These are phyloP conservation scores for Sporodiniella umbellata DNA, from an alignment of 371 early-diverging fungal species.

Conservation along the genomic window DNA sequence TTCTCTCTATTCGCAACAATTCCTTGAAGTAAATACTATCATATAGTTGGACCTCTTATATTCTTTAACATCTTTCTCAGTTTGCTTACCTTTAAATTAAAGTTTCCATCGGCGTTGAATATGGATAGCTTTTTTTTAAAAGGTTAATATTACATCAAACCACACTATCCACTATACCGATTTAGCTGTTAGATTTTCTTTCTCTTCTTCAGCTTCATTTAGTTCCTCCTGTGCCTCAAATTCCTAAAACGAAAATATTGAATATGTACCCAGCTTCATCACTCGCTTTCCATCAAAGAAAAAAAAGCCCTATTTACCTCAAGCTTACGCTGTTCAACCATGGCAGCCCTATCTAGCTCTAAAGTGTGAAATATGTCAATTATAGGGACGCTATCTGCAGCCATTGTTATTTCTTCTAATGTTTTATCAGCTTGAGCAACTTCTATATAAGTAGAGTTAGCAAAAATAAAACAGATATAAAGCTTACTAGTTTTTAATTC, in stretches of 20 bases:
- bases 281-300: neutral
- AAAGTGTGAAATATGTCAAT: constrained; percentile 75
- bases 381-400: constrained; percentile 42
- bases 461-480: neutral
- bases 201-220: constrained; percentile 47
- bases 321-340: constrained; percentile 62
- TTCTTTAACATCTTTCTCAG: neutral
- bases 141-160: neutral
- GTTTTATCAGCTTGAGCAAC: neutral
- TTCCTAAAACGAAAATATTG: constrained; percentile 22
- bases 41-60: neutral
- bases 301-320: constrained; percentile 18
- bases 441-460: neutral
- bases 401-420: neutral
- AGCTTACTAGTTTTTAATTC: neutral
- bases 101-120: constrained; percentile 48
- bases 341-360: constrained; percentile 71
- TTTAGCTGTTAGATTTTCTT: constrained; percentile 34
- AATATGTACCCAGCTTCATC: neutral
- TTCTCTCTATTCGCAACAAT: constrained; percentile 70
- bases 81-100: constrained; percentile 53
- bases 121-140: constrained; percentile 30
- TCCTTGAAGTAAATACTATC: constrained; percentile 70
- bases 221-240: constrained; percentile 53
- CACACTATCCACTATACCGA: constrained; percentile 10